Conservation (phyloP, 2,329 filamentous ascomycete genomes). For the Atkinsonella hypoxylon region DNA sequence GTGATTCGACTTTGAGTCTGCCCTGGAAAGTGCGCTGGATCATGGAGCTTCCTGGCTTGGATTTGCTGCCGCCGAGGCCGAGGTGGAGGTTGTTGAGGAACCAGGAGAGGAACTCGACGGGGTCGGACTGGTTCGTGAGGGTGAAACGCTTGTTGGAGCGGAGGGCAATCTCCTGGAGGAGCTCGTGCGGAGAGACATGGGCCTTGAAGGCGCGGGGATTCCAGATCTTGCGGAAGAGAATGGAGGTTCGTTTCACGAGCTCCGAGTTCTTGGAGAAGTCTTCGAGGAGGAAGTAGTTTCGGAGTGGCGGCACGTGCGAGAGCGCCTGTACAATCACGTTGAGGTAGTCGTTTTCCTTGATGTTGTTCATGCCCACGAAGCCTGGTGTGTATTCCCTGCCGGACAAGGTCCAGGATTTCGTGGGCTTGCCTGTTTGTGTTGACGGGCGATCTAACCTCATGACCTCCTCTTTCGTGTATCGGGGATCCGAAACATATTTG, state of each 20-base stretch:
- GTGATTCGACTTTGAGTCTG: constrained; percentile 80
- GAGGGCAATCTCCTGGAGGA: constrained; percentile 87
- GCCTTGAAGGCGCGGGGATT: constrained; percentile 92
- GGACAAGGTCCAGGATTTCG: constrained; percentile 44
- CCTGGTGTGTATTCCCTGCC: constrained; percentile 84
- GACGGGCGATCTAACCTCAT: constrained; percentile 55
- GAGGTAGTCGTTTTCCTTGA: constrained; percentile 98
- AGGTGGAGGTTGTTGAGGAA: constrained; percentile 94
- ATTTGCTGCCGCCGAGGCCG: constrained; percentile 78
- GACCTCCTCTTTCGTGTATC: constrained; percentile 71
- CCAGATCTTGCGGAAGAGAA: constrained; percentile 93
- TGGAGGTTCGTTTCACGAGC: constrained; percentile 77
- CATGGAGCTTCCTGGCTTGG: constrained; percentile 73
- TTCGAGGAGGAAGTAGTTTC: constrained; percentile 86
- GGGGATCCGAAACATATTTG: constrained; percentile 92
- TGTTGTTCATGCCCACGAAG: constrained; percentile 98
- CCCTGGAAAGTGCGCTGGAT: constrained; percentile 92
- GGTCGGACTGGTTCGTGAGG: constrained; percentile 82
- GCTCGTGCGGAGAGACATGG: constrained; percentile 93
- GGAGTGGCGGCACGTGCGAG: constrained; percentile 76
- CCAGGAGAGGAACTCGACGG: constrained; percentile 94
- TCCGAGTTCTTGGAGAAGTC: constrained; percentile 62
- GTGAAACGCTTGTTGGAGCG: constrained; percentile 88
- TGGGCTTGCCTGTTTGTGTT: constrained; percentile 35
- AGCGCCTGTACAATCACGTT: constrained; percentile 91